phyloP scores from a whole-genome alignment of 352 stramenopile species.

The Thraustotheca clavata region DNA sequence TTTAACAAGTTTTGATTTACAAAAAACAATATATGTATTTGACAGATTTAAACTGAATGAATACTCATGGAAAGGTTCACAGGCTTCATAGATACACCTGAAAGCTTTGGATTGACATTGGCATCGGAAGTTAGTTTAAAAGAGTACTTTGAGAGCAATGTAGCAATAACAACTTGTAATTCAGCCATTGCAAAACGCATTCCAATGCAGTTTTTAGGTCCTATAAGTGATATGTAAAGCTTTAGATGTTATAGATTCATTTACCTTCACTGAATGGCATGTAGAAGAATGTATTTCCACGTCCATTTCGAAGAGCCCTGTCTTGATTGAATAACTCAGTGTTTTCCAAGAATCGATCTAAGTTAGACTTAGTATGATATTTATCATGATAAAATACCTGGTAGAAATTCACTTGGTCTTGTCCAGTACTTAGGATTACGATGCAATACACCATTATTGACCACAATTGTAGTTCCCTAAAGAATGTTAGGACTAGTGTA shows the following conservation, averaged over 20 bases:
- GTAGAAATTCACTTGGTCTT: background rate
- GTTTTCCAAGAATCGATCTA: slow-evolving; percentile 11
- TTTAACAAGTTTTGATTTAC: too few relatives aligned
- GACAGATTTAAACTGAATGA: background rate
- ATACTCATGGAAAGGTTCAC: slow-evolving; percentile 10
- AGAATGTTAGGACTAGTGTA: background rate
- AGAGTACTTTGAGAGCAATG: slow-evolving; percentile 4
- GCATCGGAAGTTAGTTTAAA: background rate
- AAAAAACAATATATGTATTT: too few relatives aligned
- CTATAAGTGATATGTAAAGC: background rate
- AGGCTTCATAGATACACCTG: slow-evolving; percentile 15
- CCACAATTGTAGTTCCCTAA: slow-evolving; percentile 13
- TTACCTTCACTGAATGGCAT: slow-evolving; percentile 17
- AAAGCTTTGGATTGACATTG: slow-evolving; percentile 13
- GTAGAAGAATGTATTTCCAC: slow-evolving; percentile 17
- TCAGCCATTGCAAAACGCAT: slow-evolving; percentile 17
- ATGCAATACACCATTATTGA: slow-evolving; percentile 13
- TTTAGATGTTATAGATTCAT: background rate
- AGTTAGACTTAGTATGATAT: background rate
- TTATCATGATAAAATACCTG: background rate
- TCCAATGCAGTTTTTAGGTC: slow-evolving; percentile 17
- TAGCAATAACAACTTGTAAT: slow-evolving; percentile 3
- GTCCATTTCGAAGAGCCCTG: slow-evolving; percentile 2
- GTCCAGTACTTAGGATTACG: slow-evolving; percentile 8
- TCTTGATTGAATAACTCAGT: background rate